These are phyloP conservation scores for Chlamydomonas schloesseri DNA, from an alignment of 139 green algal genomes.

Conservation along the genomic window DNA sequence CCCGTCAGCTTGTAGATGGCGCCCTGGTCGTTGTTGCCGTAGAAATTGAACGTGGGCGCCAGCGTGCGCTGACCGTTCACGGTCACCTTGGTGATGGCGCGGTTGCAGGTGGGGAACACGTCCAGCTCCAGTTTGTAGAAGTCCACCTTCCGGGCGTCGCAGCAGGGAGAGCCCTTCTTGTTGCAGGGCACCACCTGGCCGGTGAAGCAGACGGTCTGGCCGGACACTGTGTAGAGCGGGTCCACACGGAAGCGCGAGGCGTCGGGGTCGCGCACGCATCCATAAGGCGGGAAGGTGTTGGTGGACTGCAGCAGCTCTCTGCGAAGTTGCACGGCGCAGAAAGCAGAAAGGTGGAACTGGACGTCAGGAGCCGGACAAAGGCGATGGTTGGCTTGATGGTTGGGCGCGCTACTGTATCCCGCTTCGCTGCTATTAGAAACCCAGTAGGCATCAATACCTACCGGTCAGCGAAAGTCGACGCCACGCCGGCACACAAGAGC, in stretches of 20 bases:
- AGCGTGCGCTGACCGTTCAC: not conserved
- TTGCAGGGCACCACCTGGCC: not conserved
- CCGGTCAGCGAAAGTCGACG: not conserved
- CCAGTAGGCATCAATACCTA: not conserved
- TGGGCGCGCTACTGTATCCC: no score
- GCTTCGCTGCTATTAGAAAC: not conserved
- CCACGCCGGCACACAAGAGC: not conserved
- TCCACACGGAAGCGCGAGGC: conserved; percentile 43
- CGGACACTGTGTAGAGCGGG: not conserved
- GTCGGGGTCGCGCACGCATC: conserved; percentile 13
- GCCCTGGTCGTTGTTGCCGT: not conserved
- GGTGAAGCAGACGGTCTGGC: conserved; percentile 38
- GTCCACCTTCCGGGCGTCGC: not conserved
- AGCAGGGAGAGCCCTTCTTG: not conserved
- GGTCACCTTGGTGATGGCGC: not conserved
- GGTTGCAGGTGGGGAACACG: conserved; percentile 19
- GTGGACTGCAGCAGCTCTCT: not conserved
- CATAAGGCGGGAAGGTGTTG: conserved; percentile 42
- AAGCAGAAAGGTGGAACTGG: not conserved
- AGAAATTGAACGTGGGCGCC: not conserved
- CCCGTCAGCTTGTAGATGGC: conserved; percentile 25
- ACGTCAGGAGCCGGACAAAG: not conserved
- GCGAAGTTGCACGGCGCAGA: not conserved
- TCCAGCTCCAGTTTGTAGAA: conserved; percentile 44
- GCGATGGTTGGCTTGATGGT: no score